A percentile compares a stretch with the other conserved stretches of the same genome.
These are phyloP conservation scores for Mortierella sp. DNA, from an alignment of 371 early-diverging fungal species.

Conservation along the genomic window DNA sequence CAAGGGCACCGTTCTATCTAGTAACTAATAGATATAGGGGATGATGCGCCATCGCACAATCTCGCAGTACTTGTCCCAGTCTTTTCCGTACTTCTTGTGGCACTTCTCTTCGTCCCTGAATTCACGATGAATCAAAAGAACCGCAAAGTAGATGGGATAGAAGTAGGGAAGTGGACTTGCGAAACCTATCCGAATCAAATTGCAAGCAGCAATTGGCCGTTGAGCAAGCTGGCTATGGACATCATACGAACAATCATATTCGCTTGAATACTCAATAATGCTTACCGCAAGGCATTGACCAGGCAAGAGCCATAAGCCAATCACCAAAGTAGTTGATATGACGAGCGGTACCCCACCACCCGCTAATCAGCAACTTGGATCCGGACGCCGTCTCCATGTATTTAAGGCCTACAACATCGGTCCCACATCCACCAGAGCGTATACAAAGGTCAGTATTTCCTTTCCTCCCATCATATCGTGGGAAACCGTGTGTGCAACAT, in stretches of 20 bases:
- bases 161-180: constrained; percentile 88
- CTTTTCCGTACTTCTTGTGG: constrained; percentile 88
- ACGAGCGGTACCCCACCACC: constrained; percentile 95
- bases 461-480: no score
- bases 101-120: constrained; percentile 91
- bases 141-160: constrained; percentile 90
- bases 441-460: background rate
- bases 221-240: background rate
- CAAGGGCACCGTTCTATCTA: no score
- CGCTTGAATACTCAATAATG: background rate
- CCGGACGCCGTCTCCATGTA: constrained; percentile 86
- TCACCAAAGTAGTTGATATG: constrained; percentile 95
- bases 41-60: constrained; percentile 88
- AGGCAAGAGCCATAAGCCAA: constrained; percentile 87
- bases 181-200: constrained; percentile 62
- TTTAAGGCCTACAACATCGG: constrained; percentile 65
- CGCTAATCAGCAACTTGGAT: constrained; percentile 79
- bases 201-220: background rate
- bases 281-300: constrained; percentile 80
- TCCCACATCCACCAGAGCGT: no score
- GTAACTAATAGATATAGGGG: constrained; percentile 60
- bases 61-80: constrained; percentile 91
- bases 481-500: background rate
- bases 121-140: constrained; percentile 89
- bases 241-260: no score